phyloP scores from a whole-genome alignment of 2,329 filamentous ascomycete species.

The Biscogniauxia mediterranea region DNA sequence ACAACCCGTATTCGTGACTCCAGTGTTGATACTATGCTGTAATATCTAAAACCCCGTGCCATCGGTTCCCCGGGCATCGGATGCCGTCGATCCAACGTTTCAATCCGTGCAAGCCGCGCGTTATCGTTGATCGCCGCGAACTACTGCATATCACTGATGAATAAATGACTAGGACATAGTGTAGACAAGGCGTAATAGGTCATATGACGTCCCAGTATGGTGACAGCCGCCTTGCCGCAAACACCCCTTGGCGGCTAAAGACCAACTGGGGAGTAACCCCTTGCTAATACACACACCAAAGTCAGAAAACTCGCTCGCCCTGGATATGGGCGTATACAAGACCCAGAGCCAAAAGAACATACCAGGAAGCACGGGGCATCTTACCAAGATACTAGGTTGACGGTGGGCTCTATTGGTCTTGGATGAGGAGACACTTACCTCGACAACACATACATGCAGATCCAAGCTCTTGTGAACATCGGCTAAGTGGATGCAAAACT shows the following conservation, averaged over 20 bases:
- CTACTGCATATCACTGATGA: constrained; percentile 1
- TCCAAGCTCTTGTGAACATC: not conserved
- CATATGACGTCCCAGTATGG: not conserved
- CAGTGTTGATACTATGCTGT: not conserved
- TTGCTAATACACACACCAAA: not conserved
- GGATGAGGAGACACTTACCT: not conserved
- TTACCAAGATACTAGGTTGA: not conserved
- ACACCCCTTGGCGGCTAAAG: not conserved
- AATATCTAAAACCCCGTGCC: not conserved
- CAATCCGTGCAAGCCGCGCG: not conserved
- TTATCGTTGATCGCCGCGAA: not conserved
- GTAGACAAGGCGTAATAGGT: not conserved
- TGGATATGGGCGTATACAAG: not conserved
- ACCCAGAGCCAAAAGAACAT: not conserved
- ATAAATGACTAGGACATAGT: not conserved
- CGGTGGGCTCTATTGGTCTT: not conserved
- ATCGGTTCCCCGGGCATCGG: not conserved
- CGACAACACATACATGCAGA: not conserved
- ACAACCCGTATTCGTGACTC: constrained; percentile 5
- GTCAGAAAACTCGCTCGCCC: not conserved
- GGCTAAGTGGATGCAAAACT: not conserved
- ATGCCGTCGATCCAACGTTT: not conserved
- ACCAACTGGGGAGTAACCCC: not conserved
- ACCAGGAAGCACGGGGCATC: not conserved
- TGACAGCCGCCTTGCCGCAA: not conserved